These are phyloP conservation scores for Entomortierella lignicola DNA, from an alignment of 192 early-diverging fungal genomes.

Conservation along the genomic window DNA sequence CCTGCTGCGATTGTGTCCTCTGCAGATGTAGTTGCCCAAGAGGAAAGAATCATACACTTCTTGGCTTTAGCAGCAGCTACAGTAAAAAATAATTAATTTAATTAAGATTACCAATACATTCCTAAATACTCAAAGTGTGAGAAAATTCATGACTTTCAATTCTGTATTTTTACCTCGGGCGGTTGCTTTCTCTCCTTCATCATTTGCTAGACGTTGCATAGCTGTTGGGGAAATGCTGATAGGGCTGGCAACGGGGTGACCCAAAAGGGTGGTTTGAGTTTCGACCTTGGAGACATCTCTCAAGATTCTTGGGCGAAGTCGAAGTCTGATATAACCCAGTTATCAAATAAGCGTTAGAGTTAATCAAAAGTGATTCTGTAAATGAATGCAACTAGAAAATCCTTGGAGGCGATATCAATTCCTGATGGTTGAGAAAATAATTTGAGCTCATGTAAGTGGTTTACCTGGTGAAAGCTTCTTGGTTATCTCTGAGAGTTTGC, in stretches of 20 bases:
- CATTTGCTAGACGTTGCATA: slow-evolving; percentile 77
- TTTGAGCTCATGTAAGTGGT: too few relatives aligned
- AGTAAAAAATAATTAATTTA: too few relatives aligned
- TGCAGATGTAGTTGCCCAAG: slow-evolving; percentile 55
- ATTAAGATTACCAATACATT: too few relatives aligned
- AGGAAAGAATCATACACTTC: slow-evolving; percentile 78
- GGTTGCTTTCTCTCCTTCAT: slow-evolving; percentile 75
- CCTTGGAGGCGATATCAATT: too few relatives aligned
- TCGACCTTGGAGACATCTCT: slow-evolving; percentile 76
- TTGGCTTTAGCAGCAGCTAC: slow-evolving; percentile 81
- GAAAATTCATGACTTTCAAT: too few relatives aligned
- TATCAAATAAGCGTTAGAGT: too few relatives aligned
- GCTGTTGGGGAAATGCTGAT: slow-evolving; percentile 85
- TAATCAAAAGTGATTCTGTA: too few relatives aligned
- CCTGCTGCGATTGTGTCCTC: slow-evolving; percentile 62
- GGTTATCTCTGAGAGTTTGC: slow-evolving; percentile 85
- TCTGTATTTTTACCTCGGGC: slow-evolving; percentile 60
- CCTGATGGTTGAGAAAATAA: too few relatives aligned
- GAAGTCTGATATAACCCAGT: slow-evolving; percentile 76
- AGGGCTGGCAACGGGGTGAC: slow-evolving; percentile 68
- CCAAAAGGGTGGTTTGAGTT: slow-evolving; percentile 72
- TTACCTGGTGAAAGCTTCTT: slow-evolving; percentile 68
- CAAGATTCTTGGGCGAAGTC: slow-evolving; percentile 77
- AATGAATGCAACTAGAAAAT: too few relatives aligned
- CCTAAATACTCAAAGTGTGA: too few relatives aligned